Evolutionary conservation across 2,329 filamentous ascomycete species (phyloP).

Genomic region (Claviceps sp.): DNA sequence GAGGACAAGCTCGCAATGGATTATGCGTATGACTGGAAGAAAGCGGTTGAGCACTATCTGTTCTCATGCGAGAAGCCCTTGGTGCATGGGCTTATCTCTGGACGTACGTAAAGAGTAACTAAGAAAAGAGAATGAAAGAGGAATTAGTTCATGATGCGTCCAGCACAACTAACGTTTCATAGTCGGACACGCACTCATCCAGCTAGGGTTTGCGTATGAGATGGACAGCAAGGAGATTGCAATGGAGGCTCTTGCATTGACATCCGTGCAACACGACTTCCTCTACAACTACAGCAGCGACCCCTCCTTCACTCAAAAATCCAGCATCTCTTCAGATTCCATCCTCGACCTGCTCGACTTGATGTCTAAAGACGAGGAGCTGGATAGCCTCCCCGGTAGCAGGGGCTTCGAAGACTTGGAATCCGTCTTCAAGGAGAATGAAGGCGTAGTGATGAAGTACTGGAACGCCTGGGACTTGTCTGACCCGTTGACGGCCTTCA

Average conservation of each 20-base stretch:
- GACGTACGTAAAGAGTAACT: constrained; percentile 42
- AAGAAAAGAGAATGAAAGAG: background rate
- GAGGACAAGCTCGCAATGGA: constrained; percentile 71
- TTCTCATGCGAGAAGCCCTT: constrained; percentile 63
- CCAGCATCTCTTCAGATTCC: constrained; percentile 45
- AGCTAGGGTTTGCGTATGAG: constrained; percentile 88
- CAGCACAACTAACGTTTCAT: constrained; percentile 9
- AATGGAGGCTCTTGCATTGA: constrained; percentile 72
- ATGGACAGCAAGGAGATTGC: constrained; percentile 72
- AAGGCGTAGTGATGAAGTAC: constrained; percentile 64
- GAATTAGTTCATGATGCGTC: too few relatives aligned
- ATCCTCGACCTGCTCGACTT: constrained; percentile 58
- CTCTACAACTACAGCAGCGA: constrained; percentile 60
- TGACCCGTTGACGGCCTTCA: constrained; percentile 61
- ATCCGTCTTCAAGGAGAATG: constrained; percentile 52
- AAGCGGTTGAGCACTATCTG: constrained; percentile 62
- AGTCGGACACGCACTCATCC: constrained; percentile 89
- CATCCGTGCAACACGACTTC: constrained; percentile 43
- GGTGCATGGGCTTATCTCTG: constrained; percentile 65
- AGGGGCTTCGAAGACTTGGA: constrained; percentile 51
- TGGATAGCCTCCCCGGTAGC: constrained; percentile 51
- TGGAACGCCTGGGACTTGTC: constrained; percentile 77
- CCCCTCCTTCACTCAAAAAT: constrained; percentile 51
- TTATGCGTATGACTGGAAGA: constrained; percentile 73
- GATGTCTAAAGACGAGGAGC: constrained; percentile 53